Evolutionary conservation across 164 flowering plant genomes (phyloP).

Genomic region (Macadamia tetraphylla): DNA sequence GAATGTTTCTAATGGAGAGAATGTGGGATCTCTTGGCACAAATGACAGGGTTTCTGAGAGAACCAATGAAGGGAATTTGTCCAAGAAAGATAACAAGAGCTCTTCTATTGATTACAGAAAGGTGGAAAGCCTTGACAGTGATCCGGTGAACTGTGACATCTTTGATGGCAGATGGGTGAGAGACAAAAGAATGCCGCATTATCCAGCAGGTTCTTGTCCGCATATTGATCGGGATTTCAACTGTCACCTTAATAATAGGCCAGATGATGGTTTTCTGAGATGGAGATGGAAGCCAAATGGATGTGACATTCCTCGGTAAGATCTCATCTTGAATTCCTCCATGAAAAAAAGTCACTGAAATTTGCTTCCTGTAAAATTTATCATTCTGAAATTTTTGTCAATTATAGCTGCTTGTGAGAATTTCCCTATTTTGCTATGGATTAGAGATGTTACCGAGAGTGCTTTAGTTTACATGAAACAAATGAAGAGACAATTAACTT

Average conservation of each 20-base stretch:
- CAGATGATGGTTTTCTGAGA: constrained; percentile 49
- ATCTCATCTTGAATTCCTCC: neutral
- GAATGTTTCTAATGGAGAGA: constrained; percentile 7
- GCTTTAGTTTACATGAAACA: neutral
- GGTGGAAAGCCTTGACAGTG: constrained; percentile 4
- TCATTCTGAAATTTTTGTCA: neutral
- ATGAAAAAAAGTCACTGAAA: neutral
- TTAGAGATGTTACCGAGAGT: neutral
- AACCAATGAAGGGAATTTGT: neutral
- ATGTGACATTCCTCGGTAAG: constrained; percentile 62
- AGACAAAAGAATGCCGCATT: constrained; percentile 59
- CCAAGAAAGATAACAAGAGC: neutral
- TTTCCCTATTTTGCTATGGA: neutral
- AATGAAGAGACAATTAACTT: neutral
- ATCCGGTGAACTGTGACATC: constrained; percentile 46
- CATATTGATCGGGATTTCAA: constrained; percentile 62
- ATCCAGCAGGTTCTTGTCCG: constrained; percentile 73
- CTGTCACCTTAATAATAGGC: constrained; percentile 67
- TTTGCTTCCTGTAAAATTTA: neutral
- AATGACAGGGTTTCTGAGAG: constrained; percentile 6
- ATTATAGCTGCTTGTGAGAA: neutral
- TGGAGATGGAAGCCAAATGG: constrained; percentile 84
- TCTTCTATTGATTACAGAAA: constrained; percentile 10
- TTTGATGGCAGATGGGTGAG: constrained; percentile 82
- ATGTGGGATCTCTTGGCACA: neutral